Percentiles rank a stretch among this genome's conserved stretches.
Conservation (phyloP, 305 asterid species). For the Salvia sclarea region DNA sequence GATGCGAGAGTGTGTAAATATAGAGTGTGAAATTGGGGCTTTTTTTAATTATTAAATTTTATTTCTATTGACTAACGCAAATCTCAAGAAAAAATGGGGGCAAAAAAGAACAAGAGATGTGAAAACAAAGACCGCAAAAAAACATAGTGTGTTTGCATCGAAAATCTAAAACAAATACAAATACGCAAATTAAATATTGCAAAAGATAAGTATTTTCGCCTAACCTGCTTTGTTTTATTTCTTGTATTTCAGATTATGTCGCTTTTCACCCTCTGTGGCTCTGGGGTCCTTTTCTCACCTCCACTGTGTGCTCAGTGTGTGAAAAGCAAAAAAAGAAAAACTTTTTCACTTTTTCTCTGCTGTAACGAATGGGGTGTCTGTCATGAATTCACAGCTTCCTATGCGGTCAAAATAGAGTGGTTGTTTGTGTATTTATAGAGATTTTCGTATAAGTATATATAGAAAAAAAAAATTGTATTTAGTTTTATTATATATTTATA, state of each 20-base stretch:
- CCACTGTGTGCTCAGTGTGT: slow-evolving; percentile 1
- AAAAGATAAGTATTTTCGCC: slow-evolving; percentile 7
- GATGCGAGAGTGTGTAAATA: slow-evolving; percentile 24
- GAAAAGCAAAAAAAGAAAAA: too few relatives aligned
- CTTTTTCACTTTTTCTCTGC: slow-evolving; percentile 18
- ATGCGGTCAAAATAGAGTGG: slow-evolving; percentile 48
- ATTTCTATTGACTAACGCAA: slow-evolving; percentile 41
- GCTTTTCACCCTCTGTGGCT: neutral
- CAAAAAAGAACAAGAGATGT: neutral
- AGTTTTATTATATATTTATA: neutral
- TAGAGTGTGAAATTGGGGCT: too few relatives aligned
- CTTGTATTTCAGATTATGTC: neutral
- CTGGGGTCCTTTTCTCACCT: slow-evolving; percentile 23
- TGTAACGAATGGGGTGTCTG: slow-evolving; percentile 18
- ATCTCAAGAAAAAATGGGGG: slow-evolving; percentile 38
- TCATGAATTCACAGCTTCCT: slow-evolving; percentile 38
- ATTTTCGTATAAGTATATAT: neutral
- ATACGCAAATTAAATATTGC: neutral
- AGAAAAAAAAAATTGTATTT: too few relatives aligned
- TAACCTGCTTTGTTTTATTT: slow-evolving; percentile 39
- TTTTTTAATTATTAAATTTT: too few relatives aligned
- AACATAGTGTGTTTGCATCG: slow-evolving; percentile 25
- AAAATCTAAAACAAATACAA: slow-evolving; percentile 32
- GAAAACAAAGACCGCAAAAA: slow-evolving; percentile 5
- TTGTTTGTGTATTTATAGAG: neutral